Evolutionary conservation across 352 stramenopile species (phyloP).

Genomic region (Blastocystis sp.): DNA sequence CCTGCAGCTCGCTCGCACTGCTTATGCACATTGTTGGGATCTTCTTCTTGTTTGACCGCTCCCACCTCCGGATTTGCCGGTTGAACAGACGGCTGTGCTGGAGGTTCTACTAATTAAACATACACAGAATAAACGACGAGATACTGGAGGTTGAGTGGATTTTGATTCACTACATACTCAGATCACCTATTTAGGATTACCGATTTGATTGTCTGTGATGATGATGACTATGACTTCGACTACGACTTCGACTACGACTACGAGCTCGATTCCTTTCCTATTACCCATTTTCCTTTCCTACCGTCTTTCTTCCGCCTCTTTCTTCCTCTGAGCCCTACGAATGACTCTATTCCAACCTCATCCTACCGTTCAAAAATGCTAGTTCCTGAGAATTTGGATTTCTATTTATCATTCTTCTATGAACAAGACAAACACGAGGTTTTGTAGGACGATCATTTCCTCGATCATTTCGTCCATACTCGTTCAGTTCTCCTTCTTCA

Average conservation of each 20-base stretch:
- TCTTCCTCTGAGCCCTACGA: conserved; percentile 2
- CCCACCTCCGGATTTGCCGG: background rate
- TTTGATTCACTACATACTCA: background rate
- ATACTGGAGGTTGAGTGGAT: background rate
- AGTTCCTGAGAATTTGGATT: conserved; percentile 24
- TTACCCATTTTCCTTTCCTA: background rate
- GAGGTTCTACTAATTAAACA: background rate
- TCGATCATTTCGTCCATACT: background rate
- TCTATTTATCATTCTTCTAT: background rate
- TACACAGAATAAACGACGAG: background rate
- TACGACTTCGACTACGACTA: background rate
- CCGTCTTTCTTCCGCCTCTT: background rate
- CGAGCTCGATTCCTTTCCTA: background rate
- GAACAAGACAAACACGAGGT: background rate
- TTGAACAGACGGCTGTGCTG: background rate
- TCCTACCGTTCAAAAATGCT: conserved; percentile 24
- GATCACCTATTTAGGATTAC: too few relatives aligned
- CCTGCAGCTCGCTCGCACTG: conserved; percentile 40
- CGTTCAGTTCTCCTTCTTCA: conserved; percentile 44
- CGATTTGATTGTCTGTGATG: background rate
- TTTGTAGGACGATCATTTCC: background rate
- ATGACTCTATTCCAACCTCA: background rate
- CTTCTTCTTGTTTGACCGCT: background rate
- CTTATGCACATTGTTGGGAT: conserved; percentile 56
- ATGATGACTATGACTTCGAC: conserved; percentile 12